Base-by-base conservation (phyloP, 495 filamentous ascomycete genomes). In the Rostrohypoxylon terebratum region DNA sequence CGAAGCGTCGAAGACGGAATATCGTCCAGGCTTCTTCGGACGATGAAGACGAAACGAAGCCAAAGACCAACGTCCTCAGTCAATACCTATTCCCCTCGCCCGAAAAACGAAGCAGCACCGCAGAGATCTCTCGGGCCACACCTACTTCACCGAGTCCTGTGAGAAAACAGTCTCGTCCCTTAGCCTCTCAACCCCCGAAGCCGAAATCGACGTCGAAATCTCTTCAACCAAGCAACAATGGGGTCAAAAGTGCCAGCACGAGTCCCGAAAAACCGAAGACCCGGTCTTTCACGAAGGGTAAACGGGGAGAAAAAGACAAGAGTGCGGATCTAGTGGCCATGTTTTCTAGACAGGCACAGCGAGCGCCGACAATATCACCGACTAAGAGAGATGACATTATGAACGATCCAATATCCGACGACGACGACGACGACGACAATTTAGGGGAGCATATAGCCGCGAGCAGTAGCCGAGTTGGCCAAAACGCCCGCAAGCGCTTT, bases 301-400 rank as follows among this genome's bases (percentile, higher is more conserved):
- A 74, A 51, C 64, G 68, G 9, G 79, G 81, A 34, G 82, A 83
- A 53, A 83, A 81, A 59, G 81, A 78, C 0, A 83, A 83, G 65
- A 81, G 80, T 7, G 83, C 79, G 1, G 82, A 88, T 72, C 79
- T 88, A 9, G 63, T 81, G 60, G 78, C 84, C 33, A 78, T 88
- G 63, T 88, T 88, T 63, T 86, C 85, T 23, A 85, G 77, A 63
- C 86, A 87, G 68, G 82, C 83, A 4, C 81, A 87, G 66, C 77
- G 79, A 23, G 79, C 75, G 3, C 73, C 79, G 53, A 59, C 75
- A 1, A 71, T 66, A 31, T 67, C 66, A 16, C 61, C 71, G 3
- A 77, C 63, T 50, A 67, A 77, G 34, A 75, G 83, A 21, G 83
- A 86, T 25, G 86, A 87, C 50, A 81, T 85, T 21, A 72, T 80